Conservation (phyloP, 805 yeast species). For the Candida railenensis region DNA sequence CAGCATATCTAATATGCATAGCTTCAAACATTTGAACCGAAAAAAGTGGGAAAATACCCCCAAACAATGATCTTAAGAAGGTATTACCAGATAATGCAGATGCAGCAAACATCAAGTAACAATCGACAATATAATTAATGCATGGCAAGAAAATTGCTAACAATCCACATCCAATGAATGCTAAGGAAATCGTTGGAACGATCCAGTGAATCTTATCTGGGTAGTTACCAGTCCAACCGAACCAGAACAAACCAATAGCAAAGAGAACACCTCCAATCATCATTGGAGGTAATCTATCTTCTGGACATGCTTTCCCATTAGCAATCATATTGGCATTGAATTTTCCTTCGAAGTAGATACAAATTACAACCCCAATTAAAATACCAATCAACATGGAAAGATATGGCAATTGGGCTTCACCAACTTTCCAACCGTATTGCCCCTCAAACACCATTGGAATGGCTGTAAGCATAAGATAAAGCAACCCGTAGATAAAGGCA, state of each 20-base stretch:
- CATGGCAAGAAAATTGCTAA: slow-evolving; percentile 58
- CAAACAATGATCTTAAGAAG: slow-evolving; percentile 56
- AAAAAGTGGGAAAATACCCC: slow-evolving; percentile 61
- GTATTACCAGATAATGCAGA: slow-evolving; percentile 67
- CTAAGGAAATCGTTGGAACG: slow-evolving; percentile 52
- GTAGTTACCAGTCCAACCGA: slow-evolving; percentile 85
- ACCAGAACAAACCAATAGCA: slow-evolving; percentile 81
- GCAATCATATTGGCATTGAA: slow-evolving; percentile 32
- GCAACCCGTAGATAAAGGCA: slow-evolving; percentile 48
- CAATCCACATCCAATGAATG: slow-evolving; percentile 43
- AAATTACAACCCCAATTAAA: slow-evolving; percentile 24
- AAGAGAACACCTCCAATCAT: slow-evolving; percentile 67
- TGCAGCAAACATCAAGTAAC: slow-evolving; percentile 57
- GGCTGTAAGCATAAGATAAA: slow-evolving; percentile 45
- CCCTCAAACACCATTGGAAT: slow-evolving; percentile 44
- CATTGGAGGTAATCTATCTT: slow-evolving; percentile 76
- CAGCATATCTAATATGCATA: slow-evolving; percentile 55
- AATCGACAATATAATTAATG: slow-evolving; percentile 59
- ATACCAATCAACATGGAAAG: slow-evolving; percentile 35
- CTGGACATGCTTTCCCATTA: slow-evolving; percentile 61
- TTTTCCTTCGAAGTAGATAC: slow-evolving; percentile 12
- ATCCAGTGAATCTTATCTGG: slow-evolving; percentile 75
- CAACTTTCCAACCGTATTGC: slow-evolving; percentile 22
- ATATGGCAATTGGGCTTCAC: slow-evolving; percentile 27
- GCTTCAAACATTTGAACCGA: slow-evolving; percentile 51